phyloP scores from a whole-genome alignment of 2,329 filamentous ascomycete species.

The Penicillium paneum region DNA sequence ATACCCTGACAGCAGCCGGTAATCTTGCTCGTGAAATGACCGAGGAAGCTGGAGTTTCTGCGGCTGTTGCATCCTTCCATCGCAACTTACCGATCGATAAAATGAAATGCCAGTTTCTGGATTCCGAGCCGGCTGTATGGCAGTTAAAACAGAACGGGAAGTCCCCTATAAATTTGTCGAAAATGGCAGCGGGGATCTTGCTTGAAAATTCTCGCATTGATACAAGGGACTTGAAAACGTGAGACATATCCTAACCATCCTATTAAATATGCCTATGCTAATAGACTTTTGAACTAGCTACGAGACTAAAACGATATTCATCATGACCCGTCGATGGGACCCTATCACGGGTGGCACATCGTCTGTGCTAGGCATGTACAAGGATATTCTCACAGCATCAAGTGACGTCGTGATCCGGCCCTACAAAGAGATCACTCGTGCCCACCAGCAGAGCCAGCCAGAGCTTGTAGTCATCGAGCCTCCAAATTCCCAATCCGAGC shows the following conservation, averaged over 20 bases:
- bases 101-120: slow-evolving; percentile 22
- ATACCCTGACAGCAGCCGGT: slow-evolving; percentile 35
- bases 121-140: slow-evolving; percentile 30
- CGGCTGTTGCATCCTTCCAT: slow-evolving; percentile 47
- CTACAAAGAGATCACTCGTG: slow-evolving; percentile 20
- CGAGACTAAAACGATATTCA: slow-evolving; percentile 25
- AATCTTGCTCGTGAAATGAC: slow-evolving; percentile 41
- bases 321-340: slow-evolving; percentile 34
- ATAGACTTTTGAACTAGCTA: slow-evolving; percentile 11
- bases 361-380: slow-evolving; percentile 20
- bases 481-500: not conserved
- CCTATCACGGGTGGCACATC: slow-evolving; percentile 28
- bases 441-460: slow-evolving; percentile 2
- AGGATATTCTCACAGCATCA: slow-evolving; percentile 22
- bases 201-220: slow-evolving; percentile 19
- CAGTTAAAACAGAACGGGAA: slow-evolving; percentile 3
- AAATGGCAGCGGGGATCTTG: slow-evolving; percentile 20
- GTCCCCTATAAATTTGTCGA: slow-evolving; percentile 16
- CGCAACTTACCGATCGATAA: slow-evolving; percentile 24
- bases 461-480: slow-evolving; percentile 5
- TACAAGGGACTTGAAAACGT: slow-evolving; percentile 16
- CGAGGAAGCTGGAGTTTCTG: slow-evolving; percentile 40
- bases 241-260: not conserved
- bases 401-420: slow-evolving; percentile 21
- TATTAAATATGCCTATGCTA: not conserved